Percentiles rank a stretch among this genome's conserved stretches.
Evolutionary conservation across 1,139 yeast species (phyloP).

Genomic region (Yamadazyma sp.): DNA sequence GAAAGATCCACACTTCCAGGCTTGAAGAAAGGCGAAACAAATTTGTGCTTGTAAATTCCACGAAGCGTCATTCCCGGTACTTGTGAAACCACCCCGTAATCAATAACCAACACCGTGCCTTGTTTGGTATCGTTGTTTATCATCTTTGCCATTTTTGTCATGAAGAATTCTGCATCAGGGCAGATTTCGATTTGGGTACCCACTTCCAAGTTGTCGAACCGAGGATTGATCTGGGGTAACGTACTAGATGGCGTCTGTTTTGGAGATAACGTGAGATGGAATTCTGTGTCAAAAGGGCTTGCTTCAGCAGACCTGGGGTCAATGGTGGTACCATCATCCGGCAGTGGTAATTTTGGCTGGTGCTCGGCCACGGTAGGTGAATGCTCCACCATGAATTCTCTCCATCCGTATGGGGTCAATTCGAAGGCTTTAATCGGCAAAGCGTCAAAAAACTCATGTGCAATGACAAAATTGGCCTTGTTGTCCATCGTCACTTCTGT

Average conservation of each 20-base stretch:
- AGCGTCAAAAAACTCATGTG: conserved; percentile 89
- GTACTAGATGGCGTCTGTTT: conserved; percentile 64
- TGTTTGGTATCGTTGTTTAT: conserved; percentile 28
- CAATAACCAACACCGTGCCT: conserved; percentile 75
- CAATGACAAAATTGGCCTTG: conserved; percentile 62
- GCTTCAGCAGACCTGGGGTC: too few relatives aligned
- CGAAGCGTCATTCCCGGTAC: conserved; percentile 71
- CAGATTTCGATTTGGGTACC: conserved; percentile 71
- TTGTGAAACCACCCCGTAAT: conserved; percentile 66
- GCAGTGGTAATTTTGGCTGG: conserved; percentile 27
- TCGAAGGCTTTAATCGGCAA: conserved; percentile 74
- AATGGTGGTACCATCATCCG: too few relatives aligned
- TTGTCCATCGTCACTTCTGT: conserved; percentile 41
- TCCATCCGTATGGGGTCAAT: conserved; percentile 67
- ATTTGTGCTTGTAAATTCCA: conserved; percentile 70
- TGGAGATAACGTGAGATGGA: conserved; percentile 61
- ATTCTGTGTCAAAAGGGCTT: conserved; percentile 36
- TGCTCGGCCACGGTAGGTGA: conserved; percentile 42
- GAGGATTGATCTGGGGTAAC: conserved; percentile 50
- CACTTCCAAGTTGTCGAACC: conserved; percentile 55
- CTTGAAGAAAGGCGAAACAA: conserved; percentile 71
- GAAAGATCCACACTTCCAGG: conserved; percentile 86
- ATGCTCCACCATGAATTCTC: conserved; percentile 70
- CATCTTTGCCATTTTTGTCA: conserved; percentile 46
- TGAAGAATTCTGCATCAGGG: conserved; percentile 65